Conservation (phyloP, 2,329 filamentous ascomycete genomes). For the Fusarium setosum region DNA sequence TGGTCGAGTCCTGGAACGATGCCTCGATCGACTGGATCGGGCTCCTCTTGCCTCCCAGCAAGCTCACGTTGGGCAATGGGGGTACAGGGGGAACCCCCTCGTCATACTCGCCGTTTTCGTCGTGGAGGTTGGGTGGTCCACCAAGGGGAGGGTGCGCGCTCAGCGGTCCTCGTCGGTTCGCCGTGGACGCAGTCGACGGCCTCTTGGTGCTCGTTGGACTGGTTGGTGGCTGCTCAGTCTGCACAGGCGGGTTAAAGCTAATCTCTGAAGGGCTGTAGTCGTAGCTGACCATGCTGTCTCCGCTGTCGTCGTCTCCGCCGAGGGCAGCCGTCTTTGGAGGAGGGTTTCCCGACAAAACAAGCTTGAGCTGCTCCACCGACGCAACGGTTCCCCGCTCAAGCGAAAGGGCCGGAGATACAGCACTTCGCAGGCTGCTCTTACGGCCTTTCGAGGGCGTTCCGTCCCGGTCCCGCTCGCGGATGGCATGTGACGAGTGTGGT, state of each 20-base stretch:
- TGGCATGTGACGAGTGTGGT: conserved; percentile 58
- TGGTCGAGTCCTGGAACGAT: conserved; percentile 52
- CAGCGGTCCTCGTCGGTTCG: conserved; percentile 52
- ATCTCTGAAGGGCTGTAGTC: conserved; percentile 75
- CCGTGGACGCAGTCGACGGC: conserved; percentile 47
- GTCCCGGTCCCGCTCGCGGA: conserved; percentile 46
- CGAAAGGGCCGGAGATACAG: conserved; percentile 57
- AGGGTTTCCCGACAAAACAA: conserved; percentile 65
- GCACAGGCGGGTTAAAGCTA: conserved; percentile 63
- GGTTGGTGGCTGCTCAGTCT: conserved; percentile 45
- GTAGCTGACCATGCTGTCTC: conserved; percentile 78
- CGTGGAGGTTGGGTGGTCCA: conserved; percentile 42
- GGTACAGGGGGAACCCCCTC: conserved; percentile 66
- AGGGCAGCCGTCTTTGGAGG: conserved; percentile 52
- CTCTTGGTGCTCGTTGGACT: conserved; percentile 46
- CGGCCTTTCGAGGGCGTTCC: conserved; percentile 55
- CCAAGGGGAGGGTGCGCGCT: conserved; percentile 56
- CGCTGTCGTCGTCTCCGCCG: conserved; percentile 61
- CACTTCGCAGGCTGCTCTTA: conserved; percentile 66
- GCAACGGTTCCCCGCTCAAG: conserved; percentile 63
- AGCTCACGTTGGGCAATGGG: conserved; percentile 58
- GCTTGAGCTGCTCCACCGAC: conserved; percentile 73
- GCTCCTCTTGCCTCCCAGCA: conserved; percentile 45
- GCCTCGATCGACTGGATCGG: conserved; percentile 42
- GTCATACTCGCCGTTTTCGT: conserved; percentile 46